Evolutionary conservation across 2,329 filamentous ascomycete genomes (phyloP), one percentile per base, ranked within the genome.

Genomic region (Aureobasidium sp.): DNA sequence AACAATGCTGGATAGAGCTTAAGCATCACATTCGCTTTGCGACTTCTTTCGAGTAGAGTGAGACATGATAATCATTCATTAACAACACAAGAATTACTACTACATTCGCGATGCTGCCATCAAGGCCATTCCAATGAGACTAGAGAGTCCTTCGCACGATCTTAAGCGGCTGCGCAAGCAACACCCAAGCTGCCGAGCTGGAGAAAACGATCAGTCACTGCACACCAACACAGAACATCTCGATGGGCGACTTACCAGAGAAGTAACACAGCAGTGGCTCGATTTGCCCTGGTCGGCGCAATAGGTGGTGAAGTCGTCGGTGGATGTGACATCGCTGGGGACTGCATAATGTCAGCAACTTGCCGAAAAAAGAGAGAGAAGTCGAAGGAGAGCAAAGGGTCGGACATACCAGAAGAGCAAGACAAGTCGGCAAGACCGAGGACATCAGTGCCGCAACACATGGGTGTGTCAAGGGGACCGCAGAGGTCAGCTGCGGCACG

Each of bases 91-190:
- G 30, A 10, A n/a, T 34, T 34, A 34, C 30, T 34, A 34, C 6
- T 2, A 14, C n/a, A 34, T 79, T 73, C 57, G 59, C 69, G 10
- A 76, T 73, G 1, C 77, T 76, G 0, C 63, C 65, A 0, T 63
- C 58, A 25, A 79, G 69, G 57, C 65, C 66, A 1, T 58, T 61
- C 0, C n/a, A n/a, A n/a, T n/a, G n/a, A n/a, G n/a, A n/a, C n/a
- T n/a, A n/a, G 65, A 67, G 22, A 76, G 77, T 0, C 72, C 74
- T 1, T 53, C 80, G 22, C 69, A 77, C 47, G 57, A 60, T 30
- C 55, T 68, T 8, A 38, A 6, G 39, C 39, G n/a, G 39, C n/a
- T n/a, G 24, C 24, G 24, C 39, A 42, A 2, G 10, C 14, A 4
- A 42, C 24, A 42, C 39, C 39, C 8, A 29, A 7, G 29, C 24